Percentiles rank a stretch among this genome's conserved stretches.
phyloP scores from a whole-genome alignment of 768 basidiomycete genomes.

The Pisolithus marmoratus region DNA sequence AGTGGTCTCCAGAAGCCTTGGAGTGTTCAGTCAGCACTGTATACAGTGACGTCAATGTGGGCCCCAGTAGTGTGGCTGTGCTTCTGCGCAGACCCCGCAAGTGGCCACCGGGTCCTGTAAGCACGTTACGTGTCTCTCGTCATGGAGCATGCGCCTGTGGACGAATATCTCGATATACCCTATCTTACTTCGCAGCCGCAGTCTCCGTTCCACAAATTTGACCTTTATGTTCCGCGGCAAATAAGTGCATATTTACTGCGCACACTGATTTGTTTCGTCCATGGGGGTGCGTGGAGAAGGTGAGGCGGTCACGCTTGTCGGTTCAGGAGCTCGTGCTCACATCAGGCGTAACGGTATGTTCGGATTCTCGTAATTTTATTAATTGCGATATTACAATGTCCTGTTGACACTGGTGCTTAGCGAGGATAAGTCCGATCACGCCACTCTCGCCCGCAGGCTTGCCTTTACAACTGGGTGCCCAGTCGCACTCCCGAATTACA shows the following conservation, averaged over 20 bases:
- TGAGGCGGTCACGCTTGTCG: slow-evolving; percentile 31
- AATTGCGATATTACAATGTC: slow-evolving; percentile 3
- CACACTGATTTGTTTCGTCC: slow-evolving; percentile 66
- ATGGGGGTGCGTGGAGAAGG: slow-evolving; percentile 83
- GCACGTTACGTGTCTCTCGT: not conserved
- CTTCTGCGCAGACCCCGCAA: no score
- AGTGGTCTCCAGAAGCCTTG: not conserved
- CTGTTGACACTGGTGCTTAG: slow-evolving; percentile 28
- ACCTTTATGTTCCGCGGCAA: slow-evolving; percentile 41
- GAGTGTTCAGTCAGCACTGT: not conserved
- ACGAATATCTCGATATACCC: slow-evolving; percentile 20
- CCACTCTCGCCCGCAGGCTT: slow-evolving; percentile 47
- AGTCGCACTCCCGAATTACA: slow-evolving; percentile 75
- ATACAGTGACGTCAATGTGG: not conserved
- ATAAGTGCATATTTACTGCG: slow-evolving; percentile 4
- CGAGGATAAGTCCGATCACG: slow-evolving; percentile 67
- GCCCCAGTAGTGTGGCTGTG: not conserved
- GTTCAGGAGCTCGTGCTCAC: not conserved
- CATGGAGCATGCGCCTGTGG: slow-evolving; percentile 6
- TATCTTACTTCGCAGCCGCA: slow-evolving; percentile 28
- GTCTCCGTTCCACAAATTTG: slow-evolving; percentile 44
- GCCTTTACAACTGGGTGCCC: slow-evolving; percentile 43
- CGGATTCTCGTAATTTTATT: not conserved
- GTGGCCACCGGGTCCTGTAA: no score
- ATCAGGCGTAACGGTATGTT: not conserved